These are phyloP conservation scores for Daldinia caldariorum DNA, from an alignment of 495 filamentous ascomycete genomes.

Conservation along the genomic window DNA sequence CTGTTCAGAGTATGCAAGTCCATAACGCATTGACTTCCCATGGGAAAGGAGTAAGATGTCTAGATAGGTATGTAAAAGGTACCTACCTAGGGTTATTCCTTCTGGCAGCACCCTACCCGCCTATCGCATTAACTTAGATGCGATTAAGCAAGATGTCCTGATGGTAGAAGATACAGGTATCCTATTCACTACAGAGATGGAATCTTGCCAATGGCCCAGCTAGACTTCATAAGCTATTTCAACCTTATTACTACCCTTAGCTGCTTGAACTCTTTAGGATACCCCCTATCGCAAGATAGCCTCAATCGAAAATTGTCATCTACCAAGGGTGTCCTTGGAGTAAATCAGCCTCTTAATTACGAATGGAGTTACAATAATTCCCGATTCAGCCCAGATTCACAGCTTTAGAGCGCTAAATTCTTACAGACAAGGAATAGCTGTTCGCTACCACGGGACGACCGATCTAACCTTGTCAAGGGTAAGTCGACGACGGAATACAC, in stretches of 20 bases:
- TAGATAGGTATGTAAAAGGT: background rate
- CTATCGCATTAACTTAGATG: constrained; percentile 6
- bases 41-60: background rate
- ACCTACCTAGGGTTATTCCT: constrained; percentile 1
- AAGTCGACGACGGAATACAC: constrained; percentile 5
- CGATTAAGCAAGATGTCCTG: constrained; percentile 1
- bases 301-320: background rate
- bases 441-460: constrained; percentile 32
- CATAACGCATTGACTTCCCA: background rate
- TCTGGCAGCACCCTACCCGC: constrained; percentile 10
- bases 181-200: background rate
- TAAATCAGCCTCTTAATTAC: constrained; percentile 12
- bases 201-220: constrained; percentile 5
- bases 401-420: constrained; percentile 39
- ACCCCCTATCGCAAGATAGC: background rate
- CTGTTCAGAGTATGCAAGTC: background rate
- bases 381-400: constrained; percentile 10
- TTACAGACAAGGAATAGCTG: constrained; percentile 11
- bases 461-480: constrained; percentile 25
- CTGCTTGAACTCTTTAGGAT: background rate
- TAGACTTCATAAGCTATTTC: background rate
- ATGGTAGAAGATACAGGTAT: constrained; percentile 14
- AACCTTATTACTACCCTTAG: constrained; percentile 24
- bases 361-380: constrained; percentile 25
- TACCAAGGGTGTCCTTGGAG: constrained; percentile 4